Base-by-base conservation (phyloP, 2,329 filamentous ascomycete genomes). In the Trichoderma sp. region DNA sequence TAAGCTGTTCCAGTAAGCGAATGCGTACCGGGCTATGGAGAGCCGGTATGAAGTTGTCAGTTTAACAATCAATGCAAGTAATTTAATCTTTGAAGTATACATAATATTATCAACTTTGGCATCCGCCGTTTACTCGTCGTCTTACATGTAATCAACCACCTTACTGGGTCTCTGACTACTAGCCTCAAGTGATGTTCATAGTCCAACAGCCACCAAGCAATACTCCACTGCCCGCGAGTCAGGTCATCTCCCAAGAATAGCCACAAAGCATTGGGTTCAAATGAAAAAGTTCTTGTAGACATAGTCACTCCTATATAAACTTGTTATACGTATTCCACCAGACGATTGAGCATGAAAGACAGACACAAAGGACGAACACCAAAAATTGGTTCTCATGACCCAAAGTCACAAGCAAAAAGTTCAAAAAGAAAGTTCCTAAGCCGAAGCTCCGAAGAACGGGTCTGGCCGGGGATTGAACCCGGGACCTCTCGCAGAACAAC, bases 381-480 rank as follows among this genome's bases (percentile, higher is more conserved):
- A 56, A 56, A 56, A 56, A 6, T 6, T 12, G 1, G 11, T 6
- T 56, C 50, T 2, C 21, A 24, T 6, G 11, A 24, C 5, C 50
- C 11, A 14, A 24, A 24, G 21, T 11, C 21, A 56, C 21, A 56
- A 14, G 31, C 12, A 33, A 21, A 41, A 53, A 8, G 53, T 66
- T 3, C 62, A 66, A 66, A 74, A 35, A 4, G 21, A 31, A 27
- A 64, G 4, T n/a, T 29, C 60, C 41, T 5, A 5, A 16, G 31
- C 16, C 21, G 29, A 35, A 64, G 29, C 45, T 31, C 14, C 16
- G 24, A 62, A 27, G n/a, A 68, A 63, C 63, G 84, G 84, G 84
- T 84, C 83, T 84, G 83, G 83, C 84, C 84, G 84, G 83, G 84
- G 84, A 85, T 85, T 84, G 84, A 85, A 85, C 84, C 83, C 84